A percentile compares a stretch with the other conserved stretches of the same genome.
These are phyloP conservation scores for Xerocomus brunneocitrinus DNA, from an alignment of 768 basidiomycete species.

Conservation along the genomic window DNA sequence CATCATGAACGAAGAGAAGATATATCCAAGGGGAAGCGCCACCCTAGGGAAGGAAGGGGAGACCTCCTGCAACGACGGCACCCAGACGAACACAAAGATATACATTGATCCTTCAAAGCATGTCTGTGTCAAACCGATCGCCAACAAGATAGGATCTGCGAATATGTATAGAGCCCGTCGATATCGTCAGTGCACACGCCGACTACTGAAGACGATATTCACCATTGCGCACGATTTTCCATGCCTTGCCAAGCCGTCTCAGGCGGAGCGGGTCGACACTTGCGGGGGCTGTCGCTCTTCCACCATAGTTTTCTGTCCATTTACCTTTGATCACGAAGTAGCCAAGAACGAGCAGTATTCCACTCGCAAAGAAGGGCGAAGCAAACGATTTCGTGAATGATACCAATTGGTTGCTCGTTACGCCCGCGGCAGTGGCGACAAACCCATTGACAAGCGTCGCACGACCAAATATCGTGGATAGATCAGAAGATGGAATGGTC, in stretches of 20 bases:
- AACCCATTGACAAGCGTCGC: constrained; percentile 72
- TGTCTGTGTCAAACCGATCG: constrained; percentile 69
- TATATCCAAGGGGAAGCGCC: constrained; percentile 66
- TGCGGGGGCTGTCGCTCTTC: constrained; percentile 26
- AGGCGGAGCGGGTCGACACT: constrained; percentile 46
- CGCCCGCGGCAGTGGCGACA: constrained; percentile 63
- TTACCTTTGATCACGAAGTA: constrained; percentile 51
- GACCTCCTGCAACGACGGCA: constrained; percentile 66
- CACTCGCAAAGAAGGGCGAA: constrained; percentile 67
- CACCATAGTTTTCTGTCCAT: constrained; percentile 73
- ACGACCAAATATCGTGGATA: constrained; percentile 67
- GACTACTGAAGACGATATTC: neutral
- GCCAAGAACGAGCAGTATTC: constrained; percentile 45
- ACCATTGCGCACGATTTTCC: constrained; percentile 54
- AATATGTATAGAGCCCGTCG: neutral
- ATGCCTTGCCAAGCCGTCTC: constrained; percentile 50
- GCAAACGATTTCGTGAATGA: constrained; percentile 46
- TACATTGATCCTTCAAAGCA: constrained; percentile 86
- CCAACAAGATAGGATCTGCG: constrained; percentile 56
- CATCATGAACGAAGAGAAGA: constrained; percentile 78
- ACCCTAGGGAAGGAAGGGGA: constrained; percentile 33
- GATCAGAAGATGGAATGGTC: constrained; percentile 49
- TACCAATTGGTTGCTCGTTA: constrained; percentile 64
- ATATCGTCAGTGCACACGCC: neutral
- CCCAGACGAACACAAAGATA: constrained; percentile 82